Evolutionary conservation across 139 green algal genomes (phyloP).

Genomic region (Haematococcus sp.): DNA sequence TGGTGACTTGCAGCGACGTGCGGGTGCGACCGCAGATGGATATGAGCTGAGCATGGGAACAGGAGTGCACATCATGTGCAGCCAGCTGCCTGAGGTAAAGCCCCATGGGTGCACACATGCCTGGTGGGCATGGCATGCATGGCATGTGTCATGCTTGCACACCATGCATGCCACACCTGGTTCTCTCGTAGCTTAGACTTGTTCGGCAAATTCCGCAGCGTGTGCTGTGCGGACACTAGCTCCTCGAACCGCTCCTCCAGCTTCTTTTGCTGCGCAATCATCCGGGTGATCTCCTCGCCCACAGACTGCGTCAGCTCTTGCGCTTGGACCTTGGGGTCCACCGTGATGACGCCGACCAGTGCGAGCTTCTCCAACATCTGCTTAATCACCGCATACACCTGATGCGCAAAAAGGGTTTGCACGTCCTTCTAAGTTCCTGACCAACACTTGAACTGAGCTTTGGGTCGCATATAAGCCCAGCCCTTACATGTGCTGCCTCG

Average conservation of each 20-base stretch:
- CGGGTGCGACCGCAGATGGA: too few species aligned
- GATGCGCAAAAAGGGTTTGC: conserved; percentile 2
- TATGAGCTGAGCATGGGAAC: too few species aligned
- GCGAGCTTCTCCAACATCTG: conserved; percentile 53
- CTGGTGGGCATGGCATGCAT: too few species aligned
- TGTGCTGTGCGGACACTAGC: conserved; percentile 55
- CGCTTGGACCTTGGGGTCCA: conserved; percentile 66
- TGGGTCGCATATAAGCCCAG: too few species aligned
- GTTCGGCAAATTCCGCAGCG: conserved; percentile 59
- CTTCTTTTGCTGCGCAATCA: conserved; percentile 72
- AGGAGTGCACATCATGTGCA: too few species aligned
- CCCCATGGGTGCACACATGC: too few species aligned
- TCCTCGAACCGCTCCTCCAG: conserved; percentile 70
- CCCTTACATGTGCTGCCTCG: conserved; percentile 37
- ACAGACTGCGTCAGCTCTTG: conserved; percentile 67
- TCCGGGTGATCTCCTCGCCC: conserved; percentile 71
- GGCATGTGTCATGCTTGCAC: not conserved
- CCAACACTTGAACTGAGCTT: too few species aligned
- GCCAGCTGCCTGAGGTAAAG: too few species aligned
- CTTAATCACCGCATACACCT: conserved; percentile 63
- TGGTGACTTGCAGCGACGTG: too few species aligned
- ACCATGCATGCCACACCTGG: conserved; percentile 22
- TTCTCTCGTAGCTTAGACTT: conserved; percentile 68
- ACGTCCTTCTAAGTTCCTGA: too few species aligned
- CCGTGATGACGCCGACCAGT: conserved; percentile 54